phyloP scores from a whole-genome alignment of 768 basidiomycete species.

The Trametes villosa region DNA sequence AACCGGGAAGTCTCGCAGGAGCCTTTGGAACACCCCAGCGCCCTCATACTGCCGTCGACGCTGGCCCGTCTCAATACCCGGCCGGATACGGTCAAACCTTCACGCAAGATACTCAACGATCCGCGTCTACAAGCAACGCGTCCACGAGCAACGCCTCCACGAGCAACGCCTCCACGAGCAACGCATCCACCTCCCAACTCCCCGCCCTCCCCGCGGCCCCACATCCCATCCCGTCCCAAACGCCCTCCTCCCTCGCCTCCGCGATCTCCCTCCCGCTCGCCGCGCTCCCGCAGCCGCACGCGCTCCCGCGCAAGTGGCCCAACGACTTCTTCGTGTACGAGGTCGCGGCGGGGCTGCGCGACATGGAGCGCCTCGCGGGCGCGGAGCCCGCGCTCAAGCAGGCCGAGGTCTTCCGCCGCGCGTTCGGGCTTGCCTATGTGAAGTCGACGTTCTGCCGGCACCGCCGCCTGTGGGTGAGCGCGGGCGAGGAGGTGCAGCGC shows the following conservation, averaged over 20 bases:
- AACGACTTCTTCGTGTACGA: slow-evolving; percentile 76
- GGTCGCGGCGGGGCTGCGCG: slow-evolving; percentile 61
- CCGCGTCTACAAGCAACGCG: too few species aligned
- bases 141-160: too few species aligned
- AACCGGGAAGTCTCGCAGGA: too few species aligned
- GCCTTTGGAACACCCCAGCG: too few species aligned
- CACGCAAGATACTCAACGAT: too few species aligned
- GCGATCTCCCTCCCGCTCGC: slow-evolving; percentile 22
- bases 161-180: too few species aligned
- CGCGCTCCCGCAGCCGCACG: slow-evolving; percentile 39
- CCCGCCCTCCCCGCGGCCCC: neutral
- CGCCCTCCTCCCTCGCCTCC: neutral
- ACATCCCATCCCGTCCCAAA: too few species aligned
- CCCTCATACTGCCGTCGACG: too few species aligned
- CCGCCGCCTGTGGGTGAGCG: slow-evolving; percentile 68
- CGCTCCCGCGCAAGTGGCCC: slow-evolving; percentile 74
- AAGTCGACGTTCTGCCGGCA: slow-evolving; percentile 77
- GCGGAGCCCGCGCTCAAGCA: slow-evolving; percentile 55
- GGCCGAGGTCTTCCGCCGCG: slow-evolving; percentile 67
- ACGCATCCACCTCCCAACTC: neutral
- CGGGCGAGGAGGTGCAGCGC: slow-evolving; percentile 49
- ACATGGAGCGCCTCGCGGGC: slow-evolving; percentile 46
- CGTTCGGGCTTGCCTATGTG: slow-evolving; percentile 72
- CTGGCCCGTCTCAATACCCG: too few species aligned
- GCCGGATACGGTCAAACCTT: too few species aligned